phyloP scores from a whole-genome alignment of 345 rosid species.

The Linum usitatissimum region DNA sequence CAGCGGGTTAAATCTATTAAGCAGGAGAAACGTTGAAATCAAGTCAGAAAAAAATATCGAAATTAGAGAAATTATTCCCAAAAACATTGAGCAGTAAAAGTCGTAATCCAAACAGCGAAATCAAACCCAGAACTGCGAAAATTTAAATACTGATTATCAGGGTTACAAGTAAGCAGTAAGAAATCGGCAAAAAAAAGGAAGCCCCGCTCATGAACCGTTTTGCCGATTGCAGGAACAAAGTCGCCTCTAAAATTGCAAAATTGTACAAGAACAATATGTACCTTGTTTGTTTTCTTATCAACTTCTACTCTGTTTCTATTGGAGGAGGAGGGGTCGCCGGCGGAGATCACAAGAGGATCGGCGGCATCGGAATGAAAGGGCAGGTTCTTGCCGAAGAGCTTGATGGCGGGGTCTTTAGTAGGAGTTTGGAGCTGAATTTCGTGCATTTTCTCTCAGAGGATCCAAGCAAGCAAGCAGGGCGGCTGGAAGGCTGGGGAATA shows the following conservation, averaged over 20 bases:
- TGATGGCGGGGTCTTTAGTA: slow-evolving; percentile 47
- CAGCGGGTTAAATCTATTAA: too few relatives aligned
- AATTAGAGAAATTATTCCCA: too few relatives aligned
- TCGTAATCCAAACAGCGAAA: slow-evolving; percentile 11
- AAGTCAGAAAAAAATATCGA: too few relatives aligned
- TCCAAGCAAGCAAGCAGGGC: slow-evolving; percentile 13
- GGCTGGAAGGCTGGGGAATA: background rate
- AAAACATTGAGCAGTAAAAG: background rate
- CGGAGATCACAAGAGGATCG: background rate
- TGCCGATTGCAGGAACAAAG: slow-evolving; percentile 16
- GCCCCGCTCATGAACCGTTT: slow-evolving; percentile 17
- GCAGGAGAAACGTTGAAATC: too few relatives aligned
- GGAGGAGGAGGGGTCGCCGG: slow-evolving; percentile 1
- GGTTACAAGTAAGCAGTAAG: background rate
- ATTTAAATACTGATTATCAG: background rate
- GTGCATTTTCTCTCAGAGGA: slow-evolving; percentile 10
- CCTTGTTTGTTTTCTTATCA: slow-evolving; percentile 36
- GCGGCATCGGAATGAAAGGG: slow-evolving; percentile 27
- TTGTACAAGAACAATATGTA: slow-evolving; percentile 10
- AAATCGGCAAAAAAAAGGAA: slow-evolving; percentile 1
- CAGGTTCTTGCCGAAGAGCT: slow-evolving; percentile 72
- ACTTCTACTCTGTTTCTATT: slow-evolving; percentile 20
- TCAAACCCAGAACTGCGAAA: slow-evolving; percentile 5
- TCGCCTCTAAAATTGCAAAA: slow-evolving; percentile 10
- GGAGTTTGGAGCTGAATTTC: slow-evolving; percentile 30